Evolutionary conservation across 129 eudicot species (phyloP).

Genomic region (Flaveria ramosissima): DNA sequence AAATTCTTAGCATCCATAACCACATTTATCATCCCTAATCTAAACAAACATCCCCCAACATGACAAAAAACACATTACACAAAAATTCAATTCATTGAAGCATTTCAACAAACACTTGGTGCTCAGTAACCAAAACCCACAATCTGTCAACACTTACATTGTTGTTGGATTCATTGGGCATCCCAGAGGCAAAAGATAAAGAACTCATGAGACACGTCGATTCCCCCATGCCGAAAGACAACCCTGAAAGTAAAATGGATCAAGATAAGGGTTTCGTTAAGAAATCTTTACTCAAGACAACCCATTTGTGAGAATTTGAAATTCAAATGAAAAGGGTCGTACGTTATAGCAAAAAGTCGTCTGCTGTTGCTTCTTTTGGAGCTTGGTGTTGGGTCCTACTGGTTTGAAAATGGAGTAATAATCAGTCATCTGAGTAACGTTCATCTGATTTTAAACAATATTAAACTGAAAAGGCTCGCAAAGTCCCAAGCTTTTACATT

Average conservation of each 20-base stretch:
- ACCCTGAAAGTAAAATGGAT: slow-evolving; percentile 13
- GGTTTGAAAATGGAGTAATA: slow-evolving; percentile 31
- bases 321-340: slow-evolving; percentile 38
- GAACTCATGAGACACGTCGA: slow-evolving; percentile 71
- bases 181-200: slow-evolving; percentile 54
- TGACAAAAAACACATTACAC: not conserved
- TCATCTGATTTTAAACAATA: slow-evolving; percentile 26
- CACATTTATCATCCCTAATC: not conserved
- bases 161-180: slow-evolving; percentile 41
- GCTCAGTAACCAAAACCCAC: not conserved
- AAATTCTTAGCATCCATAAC: not conserved
- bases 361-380: slow-evolving; percentile 21
- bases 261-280: slow-evolving; percentile 1
- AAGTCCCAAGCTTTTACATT: slow-evolving; percentile 29
- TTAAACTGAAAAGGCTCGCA: slow-evolving; percentile 11
- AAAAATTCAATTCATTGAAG: not conserved
- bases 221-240: slow-evolving; percentile 62
- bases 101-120: slow-evolving; percentile 28
- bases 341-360: slow-evolving; percentile 28
- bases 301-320: slow-evolving; percentile 29
- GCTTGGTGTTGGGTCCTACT: slow-evolving; percentile 37
- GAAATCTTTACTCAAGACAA: not conserved
- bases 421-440: slow-evolving; percentile 35
- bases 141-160: slow-evolving; percentile 24
- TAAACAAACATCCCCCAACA: not conserved